phyloP scores from a whole-genome alignment of 2,329 filamentous ascomycete species.

The Botrytis pseudocinerea region DNA sequence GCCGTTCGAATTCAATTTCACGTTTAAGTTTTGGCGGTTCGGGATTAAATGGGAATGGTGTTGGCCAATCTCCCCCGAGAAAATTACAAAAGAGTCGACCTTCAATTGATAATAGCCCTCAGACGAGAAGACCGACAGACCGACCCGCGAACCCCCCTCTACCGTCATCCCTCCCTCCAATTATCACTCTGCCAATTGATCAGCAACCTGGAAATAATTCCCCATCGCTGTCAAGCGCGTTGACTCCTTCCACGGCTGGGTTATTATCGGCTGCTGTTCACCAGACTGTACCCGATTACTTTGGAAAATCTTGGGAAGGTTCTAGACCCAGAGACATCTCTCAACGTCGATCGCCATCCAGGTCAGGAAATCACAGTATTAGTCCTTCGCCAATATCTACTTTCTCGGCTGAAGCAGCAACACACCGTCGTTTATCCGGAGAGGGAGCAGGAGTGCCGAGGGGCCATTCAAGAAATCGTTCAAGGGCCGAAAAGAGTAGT shows the following conservation, averaged over 20 bases:
- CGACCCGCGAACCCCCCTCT: conserved; percentile 28
- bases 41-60: conserved; percentile 37
- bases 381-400: conserved; percentile 30
- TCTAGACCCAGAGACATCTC: conserved; percentile 34
- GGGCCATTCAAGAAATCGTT: conserved; percentile 50
- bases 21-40: conserved; percentile 33
- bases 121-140: conserved; percentile 27
- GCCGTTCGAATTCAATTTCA: conserved; percentile 23
- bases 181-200: conserved; percentile 37
- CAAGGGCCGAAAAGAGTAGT: conserved; percentile 49
- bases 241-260: conserved; percentile 40
- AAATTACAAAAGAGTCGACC: conserved; percentile 36
- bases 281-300: conserved; percentile 39
- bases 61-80: conserved; percentile 28
- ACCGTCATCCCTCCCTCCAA: conserved; percentile 35
- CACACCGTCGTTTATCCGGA: conserved; percentile 23
- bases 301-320: conserved; percentile 37
- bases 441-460: conserved; percentile 27
- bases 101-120: conserved; percentile 32
- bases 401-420: conserved; percentile 20
- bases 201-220: conserved; percentile 29
- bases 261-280: conserved; percentile 40
- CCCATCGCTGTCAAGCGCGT: conserved; percentile 35
- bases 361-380: conserved; percentile 29
- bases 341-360: conserved; percentile 31